These are phyloP conservation scores for Pseudogymnoascus sp. DNA, from an alignment of 2,329 filamentous ascomycete species.

Conservation along the genomic window DNA sequence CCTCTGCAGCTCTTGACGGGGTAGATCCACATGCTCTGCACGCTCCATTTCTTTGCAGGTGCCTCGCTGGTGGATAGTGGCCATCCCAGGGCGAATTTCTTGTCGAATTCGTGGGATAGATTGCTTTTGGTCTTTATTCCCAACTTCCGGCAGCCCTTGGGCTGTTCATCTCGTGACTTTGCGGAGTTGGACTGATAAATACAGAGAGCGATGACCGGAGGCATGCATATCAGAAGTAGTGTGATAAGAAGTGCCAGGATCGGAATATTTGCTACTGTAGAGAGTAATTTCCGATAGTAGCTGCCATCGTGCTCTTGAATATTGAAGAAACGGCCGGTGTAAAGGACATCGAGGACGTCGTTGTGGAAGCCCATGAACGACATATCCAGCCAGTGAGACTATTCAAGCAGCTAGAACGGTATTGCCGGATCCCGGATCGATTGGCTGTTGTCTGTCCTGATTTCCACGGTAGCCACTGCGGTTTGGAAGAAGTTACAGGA, in stretches of 20 bases:
- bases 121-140: conserved; percentile 43
- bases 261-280: conserved; percentile 22
- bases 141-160: conserved; percentile 43
- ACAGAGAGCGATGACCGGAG: conserved; percentile 25
- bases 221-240: conserved; percentile 25
- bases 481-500: background rate
- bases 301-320: conserved; percentile 21
- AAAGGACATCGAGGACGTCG: background rate
- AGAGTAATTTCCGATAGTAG: conserved; percentile 23
- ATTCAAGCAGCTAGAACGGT: background rate
- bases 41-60: conserved; percentile 33
- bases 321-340: background rate
- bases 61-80: conserved; percentile 28
- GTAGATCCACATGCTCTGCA: conserved; percentile 70
- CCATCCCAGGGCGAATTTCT: conserved; percentile 36
- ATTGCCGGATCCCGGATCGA: background rate
- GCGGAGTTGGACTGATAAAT: conserved; percentile 27
- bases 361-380: background rate
- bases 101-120: conserved; percentile 47
- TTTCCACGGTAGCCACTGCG: background rate
- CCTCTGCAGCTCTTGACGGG: conserved; percentile 76
- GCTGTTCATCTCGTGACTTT: conserved; percentile 27
- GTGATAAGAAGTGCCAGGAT: conserved; percentile 25
- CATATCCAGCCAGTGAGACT: background rate
- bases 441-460: background rate